phyloP scores from a whole-genome alignment of 129 eudicot genomes.

The Heracleum sosnowskyi region DNA sequence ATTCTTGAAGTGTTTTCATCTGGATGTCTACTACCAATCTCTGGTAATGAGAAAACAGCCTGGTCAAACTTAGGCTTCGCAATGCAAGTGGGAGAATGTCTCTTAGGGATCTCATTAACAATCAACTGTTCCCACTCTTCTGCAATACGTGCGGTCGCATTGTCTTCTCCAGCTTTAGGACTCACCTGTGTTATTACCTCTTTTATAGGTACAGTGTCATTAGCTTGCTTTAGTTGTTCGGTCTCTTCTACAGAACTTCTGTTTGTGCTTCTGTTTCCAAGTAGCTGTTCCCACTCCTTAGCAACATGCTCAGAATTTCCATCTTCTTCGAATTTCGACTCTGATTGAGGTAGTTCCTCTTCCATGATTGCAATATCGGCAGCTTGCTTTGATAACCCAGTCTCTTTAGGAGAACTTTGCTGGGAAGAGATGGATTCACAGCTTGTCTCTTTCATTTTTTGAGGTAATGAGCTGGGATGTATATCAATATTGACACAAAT shows the following conservation, averaged over 20 bases:
- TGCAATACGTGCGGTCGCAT: slow-evolving; percentile 31
- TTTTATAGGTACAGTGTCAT: slow-evolving; percentile 12
- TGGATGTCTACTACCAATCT: slow-evolving; percentile 5
- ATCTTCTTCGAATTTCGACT: slow-evolving; percentile 27
- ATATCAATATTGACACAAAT: slow-evolving; percentile 9
- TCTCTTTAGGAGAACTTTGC: slow-evolving; percentile 18
- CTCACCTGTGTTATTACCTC: slow-evolving; percentile 29
- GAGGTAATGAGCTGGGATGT: slow-evolving; percentile 51
- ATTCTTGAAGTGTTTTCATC: slow-evolving; percentile 9
- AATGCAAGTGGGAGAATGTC: slow-evolving; percentile 39
- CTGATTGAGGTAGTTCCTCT: slow-evolving; percentile 28
- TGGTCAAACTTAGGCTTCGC: slow-evolving; percentile 36
- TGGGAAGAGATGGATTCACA: slow-evolving; percentile 28
- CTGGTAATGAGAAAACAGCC: slow-evolving; percentile 26
- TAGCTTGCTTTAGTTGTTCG: slow-evolving; percentile 17
- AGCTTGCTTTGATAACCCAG: slow-evolving; percentile 17
- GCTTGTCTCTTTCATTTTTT: slow-evolving; percentile 37
- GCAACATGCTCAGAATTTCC: slow-evolving; percentile 33
- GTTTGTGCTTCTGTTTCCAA: slow-evolving; percentile 44
- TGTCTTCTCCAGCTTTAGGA: slow-evolving; percentile 30
- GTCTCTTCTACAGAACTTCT: slow-evolving; percentile 19
- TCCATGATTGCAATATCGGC: slow-evolving; percentile 12
- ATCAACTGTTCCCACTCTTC: slow-evolving; percentile 90
- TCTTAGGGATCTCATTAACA: slow-evolving; percentile 50
- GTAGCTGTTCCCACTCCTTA: slow-evolving; percentile 77